Conservation (phyloP, 192 early-diverging fungal genomes). For the Coemansia sp. region DNA sequence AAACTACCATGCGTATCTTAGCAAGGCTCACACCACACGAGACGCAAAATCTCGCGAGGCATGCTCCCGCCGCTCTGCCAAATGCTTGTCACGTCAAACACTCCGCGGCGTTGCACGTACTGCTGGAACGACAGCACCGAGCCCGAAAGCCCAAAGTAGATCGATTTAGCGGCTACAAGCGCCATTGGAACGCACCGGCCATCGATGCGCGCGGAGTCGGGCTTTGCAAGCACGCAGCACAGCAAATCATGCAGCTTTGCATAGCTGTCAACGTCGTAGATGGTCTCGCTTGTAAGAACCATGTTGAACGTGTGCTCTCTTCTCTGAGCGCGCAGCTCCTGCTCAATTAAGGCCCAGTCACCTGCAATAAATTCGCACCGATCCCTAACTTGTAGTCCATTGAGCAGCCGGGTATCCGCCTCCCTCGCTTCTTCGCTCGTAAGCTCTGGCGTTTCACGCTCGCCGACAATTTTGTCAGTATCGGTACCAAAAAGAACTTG, state of each 20-base stretch:
- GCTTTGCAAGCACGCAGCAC: slow-evolving; percentile 30
- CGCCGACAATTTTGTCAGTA: slow-evolving; percentile 32
- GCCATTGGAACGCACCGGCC: slow-evolving; percentile 9
- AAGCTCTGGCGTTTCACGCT: slow-evolving; percentile 35
- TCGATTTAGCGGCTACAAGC: slow-evolving; percentile 84
- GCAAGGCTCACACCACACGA: slow-evolving; percentile 42
- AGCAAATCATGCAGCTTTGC: slow-evolving; percentile 60
- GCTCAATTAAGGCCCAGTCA: slow-evolving; percentile 59
- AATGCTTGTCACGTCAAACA: slow-evolving; percentile 57
- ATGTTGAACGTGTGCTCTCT: slow-evolving; percentile 61
- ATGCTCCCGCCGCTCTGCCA: slow-evolving; percentile 61
- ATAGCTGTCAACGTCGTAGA: slow-evolving; percentile 64
- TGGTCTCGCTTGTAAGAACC: slow-evolving; percentile 74
- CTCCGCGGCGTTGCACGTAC: slow-evolving; percentile 53
- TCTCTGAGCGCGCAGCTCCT: slow-evolving; percentile 40
- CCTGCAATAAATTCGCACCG: slow-evolving; percentile 62
- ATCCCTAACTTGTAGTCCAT: slow-evolving; percentile 1
- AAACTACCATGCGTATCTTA: not conserved
- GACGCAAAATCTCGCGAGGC: slow-evolving; percentile 66
- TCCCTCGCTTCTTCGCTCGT: slow-evolving; percentile 33
- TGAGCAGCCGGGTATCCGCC: slow-evolving; percentile 22
- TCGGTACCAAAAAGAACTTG: slow-evolving; percentile 29
- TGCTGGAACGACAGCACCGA: slow-evolving; percentile 70
- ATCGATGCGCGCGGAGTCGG: slow-evolving; percentile 45
- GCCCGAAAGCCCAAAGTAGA: slow-evolving; percentile 93